These are phyloP conservation scores for Fusarium veterinarium DNA, from an alignment of 2,329 filamentous ascomycete species.

Conservation along the genomic window DNA sequence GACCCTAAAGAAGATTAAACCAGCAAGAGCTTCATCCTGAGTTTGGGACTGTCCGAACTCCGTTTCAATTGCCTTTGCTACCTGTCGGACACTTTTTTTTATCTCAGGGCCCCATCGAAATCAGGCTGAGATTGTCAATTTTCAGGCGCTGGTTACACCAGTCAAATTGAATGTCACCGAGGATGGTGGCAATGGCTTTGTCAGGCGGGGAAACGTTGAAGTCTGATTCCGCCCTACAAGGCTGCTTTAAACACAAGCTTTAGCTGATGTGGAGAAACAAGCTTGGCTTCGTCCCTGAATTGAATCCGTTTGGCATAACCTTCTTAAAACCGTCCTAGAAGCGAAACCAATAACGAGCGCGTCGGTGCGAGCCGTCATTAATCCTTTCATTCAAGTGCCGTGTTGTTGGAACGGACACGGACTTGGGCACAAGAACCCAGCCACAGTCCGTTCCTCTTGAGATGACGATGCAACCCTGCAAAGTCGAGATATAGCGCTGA, in stretches of 20 bases:
- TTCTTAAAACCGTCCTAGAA: background rate
- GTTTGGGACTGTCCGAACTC: background rate
- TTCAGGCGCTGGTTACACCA: background rate
- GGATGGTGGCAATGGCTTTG: background rate
- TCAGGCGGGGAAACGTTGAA: background rate
- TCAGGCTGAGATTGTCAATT: background rate
- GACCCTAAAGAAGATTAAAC: background rate
- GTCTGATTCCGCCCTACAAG: slow-evolving; percentile 16
- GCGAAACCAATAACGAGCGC: background rate
- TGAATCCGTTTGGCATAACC: background rate
- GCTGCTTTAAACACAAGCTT: slow-evolving; percentile 11
- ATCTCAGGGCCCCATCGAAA: too few species aligned
- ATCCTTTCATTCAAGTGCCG: background rate
- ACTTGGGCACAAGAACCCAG: slow-evolving; percentile 7
- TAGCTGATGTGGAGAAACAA: background rate
- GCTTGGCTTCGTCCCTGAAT: slow-evolving; percentile 16
- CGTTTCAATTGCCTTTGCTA: background rate
- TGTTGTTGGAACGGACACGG: slow-evolving; percentile 22
- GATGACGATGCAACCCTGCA: slow-evolving; percentile 4
- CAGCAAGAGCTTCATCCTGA: background rate
- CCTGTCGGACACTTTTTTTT: background rate
- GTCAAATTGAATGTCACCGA: background rate
- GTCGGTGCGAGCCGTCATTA: background rate
- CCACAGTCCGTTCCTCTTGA: background rate
- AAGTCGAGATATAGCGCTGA: background rate